These are phyloP conservation scores for Tilletia setariae DNA, from an alignment of 1,284 basidiomycete species.

Conservation along the genomic window DNA sequence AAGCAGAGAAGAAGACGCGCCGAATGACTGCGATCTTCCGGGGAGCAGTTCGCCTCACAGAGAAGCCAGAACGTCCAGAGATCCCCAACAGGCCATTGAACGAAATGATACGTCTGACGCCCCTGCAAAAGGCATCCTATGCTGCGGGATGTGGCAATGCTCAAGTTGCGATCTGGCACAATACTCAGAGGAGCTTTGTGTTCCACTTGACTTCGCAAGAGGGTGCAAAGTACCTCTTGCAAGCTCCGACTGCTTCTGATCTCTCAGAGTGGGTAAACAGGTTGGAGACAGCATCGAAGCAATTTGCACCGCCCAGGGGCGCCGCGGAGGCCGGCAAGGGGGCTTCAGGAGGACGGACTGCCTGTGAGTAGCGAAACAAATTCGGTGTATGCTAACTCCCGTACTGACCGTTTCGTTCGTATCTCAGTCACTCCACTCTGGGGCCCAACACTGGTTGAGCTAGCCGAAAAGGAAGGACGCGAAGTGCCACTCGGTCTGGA, in stretches of 20 bases:
- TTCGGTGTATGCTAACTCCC: background rate
- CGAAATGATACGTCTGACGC: conserved; percentile 38
- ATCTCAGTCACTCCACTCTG: conserved; percentile 33
- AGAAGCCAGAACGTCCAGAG: conserved; percentile 29
- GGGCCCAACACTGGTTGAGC: conserved; percentile 31
- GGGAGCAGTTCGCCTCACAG: conserved; percentile 40
- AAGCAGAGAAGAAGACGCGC: conserved; percentile 30
- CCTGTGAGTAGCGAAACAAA: background rate
- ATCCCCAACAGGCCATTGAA: conserved; percentile 9
- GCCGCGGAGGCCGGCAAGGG: background rate
- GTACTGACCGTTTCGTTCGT: background rate
- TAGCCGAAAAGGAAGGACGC: conserved; percentile 37
- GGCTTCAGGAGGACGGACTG: background rate
- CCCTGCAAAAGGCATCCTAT: conserved; percentile 38
- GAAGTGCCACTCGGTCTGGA: conserved; percentile 46
- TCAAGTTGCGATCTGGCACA: conserved; percentile 42
- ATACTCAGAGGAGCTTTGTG: conserved; percentile 42
- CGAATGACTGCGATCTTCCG: conserved; percentile 51
- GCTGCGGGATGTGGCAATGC: conserved; percentile 38
- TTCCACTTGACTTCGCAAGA: conserved; percentile 46
- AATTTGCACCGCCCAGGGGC: conserved; percentile 17
- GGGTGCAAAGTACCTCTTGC: conserved; percentile 44
- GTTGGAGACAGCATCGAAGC: conserved; percentile 34
- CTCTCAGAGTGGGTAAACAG: conserved; percentile 40
- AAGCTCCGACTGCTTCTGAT: conserved; percentile 41